A percentile compares a stretch with the other conserved stretches of the same genome.
Conservation (phyloP, 1,284 basidiomycete species). For the Cutaneotrichosporon spelunceum region DNA sequence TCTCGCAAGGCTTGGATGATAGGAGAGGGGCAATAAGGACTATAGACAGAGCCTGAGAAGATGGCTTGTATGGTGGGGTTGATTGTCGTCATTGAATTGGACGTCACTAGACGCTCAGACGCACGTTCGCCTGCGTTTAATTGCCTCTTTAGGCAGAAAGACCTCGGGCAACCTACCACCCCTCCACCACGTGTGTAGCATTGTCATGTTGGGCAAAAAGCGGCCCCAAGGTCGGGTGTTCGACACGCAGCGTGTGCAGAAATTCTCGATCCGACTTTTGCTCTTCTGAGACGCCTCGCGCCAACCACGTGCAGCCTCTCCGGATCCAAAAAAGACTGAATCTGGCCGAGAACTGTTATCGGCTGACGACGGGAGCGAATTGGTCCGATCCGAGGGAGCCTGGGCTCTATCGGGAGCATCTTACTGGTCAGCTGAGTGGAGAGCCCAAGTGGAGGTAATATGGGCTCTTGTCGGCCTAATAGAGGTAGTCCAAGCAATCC, state of each 20-base stretch:
- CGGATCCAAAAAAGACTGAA: no score
- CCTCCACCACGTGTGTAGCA: neutral
- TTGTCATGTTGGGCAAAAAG: no score
- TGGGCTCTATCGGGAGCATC: neutral
- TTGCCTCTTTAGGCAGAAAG: no score
- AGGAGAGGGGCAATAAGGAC: no score
- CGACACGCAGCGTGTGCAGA: neutral
- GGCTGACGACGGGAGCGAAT: neutral
- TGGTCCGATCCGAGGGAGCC: neutral
- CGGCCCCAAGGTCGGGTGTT: neutral
- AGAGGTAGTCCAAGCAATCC: no score
- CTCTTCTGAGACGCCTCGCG: no score
- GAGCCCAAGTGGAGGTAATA: neutral
- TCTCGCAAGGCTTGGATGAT: no score
- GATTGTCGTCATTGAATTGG: neutral
- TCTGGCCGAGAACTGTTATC: no score
- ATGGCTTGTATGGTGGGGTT: neutral
- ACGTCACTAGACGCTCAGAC: neutral
- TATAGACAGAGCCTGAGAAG: no score
- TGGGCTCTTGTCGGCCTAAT: neutral
- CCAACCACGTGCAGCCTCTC: neutral
- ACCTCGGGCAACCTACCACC: neutral
- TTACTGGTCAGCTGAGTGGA: neutral
- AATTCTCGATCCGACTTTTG: no score
- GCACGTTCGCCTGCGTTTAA: neutral